phyloP scores from a whole-genome alignment of 148 eudicot genomes.

The Rhododendron molle region DNA sequence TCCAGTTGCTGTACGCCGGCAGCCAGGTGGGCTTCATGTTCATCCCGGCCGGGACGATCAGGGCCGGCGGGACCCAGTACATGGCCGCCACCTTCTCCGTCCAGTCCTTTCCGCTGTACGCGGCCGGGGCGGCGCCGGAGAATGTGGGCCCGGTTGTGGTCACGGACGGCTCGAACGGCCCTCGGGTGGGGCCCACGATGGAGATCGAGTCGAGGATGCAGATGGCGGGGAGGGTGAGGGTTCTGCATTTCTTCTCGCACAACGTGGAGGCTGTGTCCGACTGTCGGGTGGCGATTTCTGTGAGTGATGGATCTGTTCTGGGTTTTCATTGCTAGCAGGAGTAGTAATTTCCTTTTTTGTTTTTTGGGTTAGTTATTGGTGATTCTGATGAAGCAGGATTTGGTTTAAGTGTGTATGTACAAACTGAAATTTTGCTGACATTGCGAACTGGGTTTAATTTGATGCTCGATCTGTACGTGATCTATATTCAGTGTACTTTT shows the following conservation, averaged over 20 bases:
- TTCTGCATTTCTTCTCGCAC: conserved; percentile 41
- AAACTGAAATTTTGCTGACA: not conserved
- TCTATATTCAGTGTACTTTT: not conserved
- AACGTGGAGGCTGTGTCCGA: conserved; percentile 31
- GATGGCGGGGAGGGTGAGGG: conserved; percentile 46
- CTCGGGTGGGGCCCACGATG: conserved; percentile 30
- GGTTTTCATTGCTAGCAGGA: conserved; percentile 34
- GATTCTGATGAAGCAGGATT: not conserved
- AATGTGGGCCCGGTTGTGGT: conserved; percentile 25
- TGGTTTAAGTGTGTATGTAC: conserved; percentile 8
- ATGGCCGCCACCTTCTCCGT: conserved; percentile 76
- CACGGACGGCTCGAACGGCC: conserved; percentile 35
- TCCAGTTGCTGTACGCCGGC: conserved; percentile 65
- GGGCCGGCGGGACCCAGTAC: conserved; percentile 46
- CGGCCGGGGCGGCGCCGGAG: conserved; percentile 8
- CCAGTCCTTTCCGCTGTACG: conserved; percentile 46
- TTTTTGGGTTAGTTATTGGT: not conserved
- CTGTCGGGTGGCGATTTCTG: conserved; percentile 36
- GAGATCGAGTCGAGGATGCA: conserved; percentile 50
- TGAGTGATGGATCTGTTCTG: conserved; percentile 50
- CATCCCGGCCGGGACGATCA: conserved; percentile 74
- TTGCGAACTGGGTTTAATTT: not conserved
- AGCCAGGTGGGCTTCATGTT: conserved; percentile 60
- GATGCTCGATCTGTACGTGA: not conserved
- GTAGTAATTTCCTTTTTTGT: not conserved